Evolutionary conservation across 169 alveolate species (phyloP).

Genomic region (Theileria parva): DNA sequence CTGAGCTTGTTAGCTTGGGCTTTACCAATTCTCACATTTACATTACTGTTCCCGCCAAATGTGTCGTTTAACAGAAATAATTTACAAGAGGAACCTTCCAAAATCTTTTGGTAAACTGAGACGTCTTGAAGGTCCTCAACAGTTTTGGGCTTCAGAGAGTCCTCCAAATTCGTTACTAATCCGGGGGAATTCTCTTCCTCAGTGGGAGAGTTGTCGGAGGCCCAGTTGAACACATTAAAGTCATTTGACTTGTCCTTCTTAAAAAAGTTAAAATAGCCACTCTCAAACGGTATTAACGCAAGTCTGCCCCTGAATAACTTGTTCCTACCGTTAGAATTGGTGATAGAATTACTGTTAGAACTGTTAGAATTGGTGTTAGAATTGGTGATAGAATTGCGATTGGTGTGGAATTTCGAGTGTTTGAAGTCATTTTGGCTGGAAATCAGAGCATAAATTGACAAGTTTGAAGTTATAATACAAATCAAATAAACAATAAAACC

Average conservation of each 20-base stretch:
- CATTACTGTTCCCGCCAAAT: conserved; percentile 56
- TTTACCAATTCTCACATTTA: conserved; percentile 56
- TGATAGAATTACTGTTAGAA: too few species aligned
- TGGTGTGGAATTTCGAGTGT: neutral
- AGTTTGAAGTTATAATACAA: neutral
- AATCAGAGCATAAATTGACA: neutral
- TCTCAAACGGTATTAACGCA: conserved; percentile 45
- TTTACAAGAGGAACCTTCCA: conserved; percentile 52
- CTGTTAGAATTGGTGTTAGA: too few species aligned
- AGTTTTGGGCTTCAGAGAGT: neutral
- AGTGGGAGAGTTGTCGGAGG: conserved; percentile 27
- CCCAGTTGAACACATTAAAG: conserved; percentile 21
- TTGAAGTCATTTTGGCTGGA: neutral
- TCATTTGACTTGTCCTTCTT: conserved; percentile 14
- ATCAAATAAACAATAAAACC: neutral
- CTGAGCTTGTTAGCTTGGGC: conserved; percentile 62
- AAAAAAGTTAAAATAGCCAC: conserved; percentile 23
- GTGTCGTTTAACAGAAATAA: conserved; percentile 48
- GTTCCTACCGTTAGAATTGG: too few species aligned
- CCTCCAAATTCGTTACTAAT: neutral
- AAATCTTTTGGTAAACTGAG: conserved; percentile 34
- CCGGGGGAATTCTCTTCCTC: conserved; percentile 1
- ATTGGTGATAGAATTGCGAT: too few species aligned
- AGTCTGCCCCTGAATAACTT: neutral
- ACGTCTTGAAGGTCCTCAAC: conserved; percentile 7